Evolutionary conservation across 75 land plant genomes (phyloP), one percentile per base, ranked within the genome.

Genomic region (Pinus tabuliformis): DNA sequence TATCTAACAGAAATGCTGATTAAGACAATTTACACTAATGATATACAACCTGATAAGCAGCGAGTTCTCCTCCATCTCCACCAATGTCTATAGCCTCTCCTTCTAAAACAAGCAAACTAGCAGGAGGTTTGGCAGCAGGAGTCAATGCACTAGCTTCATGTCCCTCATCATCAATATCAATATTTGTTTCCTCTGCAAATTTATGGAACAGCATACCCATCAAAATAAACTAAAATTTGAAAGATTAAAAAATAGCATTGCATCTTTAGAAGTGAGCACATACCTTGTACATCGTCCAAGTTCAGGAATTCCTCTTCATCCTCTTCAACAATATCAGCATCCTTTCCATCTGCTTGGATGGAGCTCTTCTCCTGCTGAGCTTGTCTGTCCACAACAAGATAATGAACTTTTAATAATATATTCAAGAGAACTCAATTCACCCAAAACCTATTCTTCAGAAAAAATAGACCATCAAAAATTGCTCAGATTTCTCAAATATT

Each of bases 71-170:
- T 49, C 58, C 83, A 76, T 89, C 93, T 64, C 90, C 88, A 79
- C 75, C 56, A 37, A 83, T 42, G 56, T 93, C 94, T 70, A 86
- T 77, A 82, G 83, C 84, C 58, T 95, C 97, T 62, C 96, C 99
- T 81, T 93, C 96, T 59, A 91, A 86, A 20, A 93, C 91, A 66
- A 96, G 89, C 36, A 96, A 75, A 75, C 89, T 91, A 22, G 92
- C 81, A 6, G 96, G 99, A n/a, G 85, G 77, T 70, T 85, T 88
- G 28, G 78, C 66, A 30, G 74, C 79, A 28, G 81, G 82, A 81
- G 74, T 79, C 57, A 74, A 62, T 20, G 75, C 56, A 73, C 58
- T 37, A 72, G 85, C 78, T 62, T 78, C 79, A 20, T 52, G 22
- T 6, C 73, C 59, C 16, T 73, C 76, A 86, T 79, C 83, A 62